Base-by-base conservation (phyloP, 768 basidiomycete genomes). In the Nidularia sp. region DNA sequence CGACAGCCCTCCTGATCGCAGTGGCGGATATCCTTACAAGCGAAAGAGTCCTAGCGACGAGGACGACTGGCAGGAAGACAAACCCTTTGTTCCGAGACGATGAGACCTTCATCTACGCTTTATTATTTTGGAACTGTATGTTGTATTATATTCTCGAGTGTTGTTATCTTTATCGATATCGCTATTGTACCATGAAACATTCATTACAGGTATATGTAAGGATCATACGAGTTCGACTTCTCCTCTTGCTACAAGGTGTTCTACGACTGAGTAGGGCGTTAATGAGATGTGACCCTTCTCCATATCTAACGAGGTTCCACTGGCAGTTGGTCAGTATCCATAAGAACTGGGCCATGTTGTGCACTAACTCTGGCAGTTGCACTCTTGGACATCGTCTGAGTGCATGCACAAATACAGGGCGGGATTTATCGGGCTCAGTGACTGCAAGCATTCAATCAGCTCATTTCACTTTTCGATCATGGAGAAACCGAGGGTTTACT, bases 361-460 rank as follows among this genome's bases (percentile, higher is more conserved):
- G 5, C 12, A 70, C 86, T 48, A 58, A 90, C 88, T 89, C 86
- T 6, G 85, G 86, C n/a, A 87, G 64, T 48, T 73, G 73, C 52
- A 86, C 74, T 3, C 78, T 81, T 6, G 84, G 82, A 70, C 90
- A 95, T 51, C 77, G 76, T 55, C 77, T 74, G 25, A 85, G 73
- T 12, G 92, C 93, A 62, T 86, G 88, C 2, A 89, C 84, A 61
- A 96, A 90, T 0, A 97, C 91, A 0, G 91, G 85, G 0, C 77
- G 75, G 2, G 81, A 74, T 62, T 81, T 85, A 59, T 94, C 87
- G 7, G 94, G 93, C 60, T 83, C 75, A 0, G 86, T 75, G 10
- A 93, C 94, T 97, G 64, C n/a, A 5, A 51, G 47, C 3, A 46
- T 18, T 51, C 10, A 54, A 57, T 48, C 25, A n/a, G 15, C 2